Conservation (phyloP, 2,329 filamentous ascomycete species). For the Epichloe brachyelytri region DNA sequence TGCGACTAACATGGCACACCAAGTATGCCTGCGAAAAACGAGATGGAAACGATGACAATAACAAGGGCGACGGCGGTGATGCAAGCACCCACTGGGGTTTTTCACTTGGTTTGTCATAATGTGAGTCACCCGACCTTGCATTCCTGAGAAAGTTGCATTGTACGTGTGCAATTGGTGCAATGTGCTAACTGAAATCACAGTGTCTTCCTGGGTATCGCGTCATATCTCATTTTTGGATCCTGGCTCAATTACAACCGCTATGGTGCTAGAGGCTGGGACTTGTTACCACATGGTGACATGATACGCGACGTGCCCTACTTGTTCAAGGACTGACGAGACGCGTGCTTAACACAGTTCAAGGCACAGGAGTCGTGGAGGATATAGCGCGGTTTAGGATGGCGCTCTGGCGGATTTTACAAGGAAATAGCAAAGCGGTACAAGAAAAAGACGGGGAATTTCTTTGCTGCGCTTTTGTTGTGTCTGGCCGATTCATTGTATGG, state of each 20-base stretch:
- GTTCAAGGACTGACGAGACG: constrained; percentile 73
- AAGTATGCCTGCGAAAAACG: constrained; percentile 66
- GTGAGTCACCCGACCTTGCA: constrained; percentile 40
- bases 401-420: not conserved
- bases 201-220: constrained; percentile 68
- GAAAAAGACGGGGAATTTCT: not conserved
- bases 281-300: constrained; percentile 83
- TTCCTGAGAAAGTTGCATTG: not conserved
- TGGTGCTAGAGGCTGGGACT: constrained; percentile 87
- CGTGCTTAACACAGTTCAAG: constrained; percentile 73
- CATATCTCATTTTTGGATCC: constrained; percentile 93
- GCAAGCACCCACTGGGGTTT: constrained; percentile 68
- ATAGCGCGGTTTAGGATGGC: constrained; percentile 66
- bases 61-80: constrained; percentile 29
- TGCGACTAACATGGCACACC: constrained; percentile 75
- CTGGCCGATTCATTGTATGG: not conserved
- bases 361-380: constrained; percentile 73
- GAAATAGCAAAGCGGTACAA: not conserved
- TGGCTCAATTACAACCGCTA: constrained; percentile 99
- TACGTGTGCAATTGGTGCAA: no score
- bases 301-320: constrained; percentile 88
- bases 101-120: constrained; percentile 96
- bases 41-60: constrained; percentile 31
- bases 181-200: constrained; percentile 29
- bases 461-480: not conserved